Evolutionary conservation across 2,329 filamentous ascomycete species (phyloP), one percentile per base, ranked within the genome.

Genomic region (Penicillium fuscoglaucum): DNA sequence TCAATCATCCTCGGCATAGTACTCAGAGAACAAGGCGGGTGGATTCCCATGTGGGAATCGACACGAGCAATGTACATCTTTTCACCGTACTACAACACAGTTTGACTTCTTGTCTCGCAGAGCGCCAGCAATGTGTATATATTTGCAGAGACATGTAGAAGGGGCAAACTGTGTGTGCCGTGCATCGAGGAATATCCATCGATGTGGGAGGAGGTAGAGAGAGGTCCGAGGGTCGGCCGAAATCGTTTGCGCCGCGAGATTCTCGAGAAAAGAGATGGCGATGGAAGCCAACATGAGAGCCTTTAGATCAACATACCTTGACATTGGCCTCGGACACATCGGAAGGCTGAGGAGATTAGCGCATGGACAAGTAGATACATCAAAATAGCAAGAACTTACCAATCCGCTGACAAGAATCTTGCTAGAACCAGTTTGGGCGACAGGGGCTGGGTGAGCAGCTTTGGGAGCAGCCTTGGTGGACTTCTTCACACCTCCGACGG

Each of bases 231-330:
- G 58, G 66, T 68, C 66, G 67, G 67, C 69, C 62, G 67, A 68
- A 69, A 67, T 68, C 70, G 70, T 69, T 72, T 70, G 70, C 72
- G 71, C 71, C 72, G 71, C 74, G 63, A 69, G 66, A 68, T 70
- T 72, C 69, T 74, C 68, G 73, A 77, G 72, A 76, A 71, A 65
- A 71, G 76, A 80, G 74, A 80, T 81, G 85, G 84, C 87, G 86
- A 89, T 84, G 84, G 87, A 88, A 83, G 86, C 87, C 86, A 83
- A 84, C 82, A 86, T 78, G 76, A 80, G 74, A 80, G 85, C 87
- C 88, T 88, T 83, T 89, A 86, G 83, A 87, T 92, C 90, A 92
- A 99, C 95, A 96, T 99, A 99, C 95, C 95, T 99, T 98, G 83
- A 99, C 96, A 88, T 96, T 91, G 82, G 82, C 83, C 85, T 98